A percentile compares a stretch with the other conserved stretches of the same genome.
phyloP scores from a whole-genome alignment of 352 stramenopile species.

The Pythium periplocum region DNA sequence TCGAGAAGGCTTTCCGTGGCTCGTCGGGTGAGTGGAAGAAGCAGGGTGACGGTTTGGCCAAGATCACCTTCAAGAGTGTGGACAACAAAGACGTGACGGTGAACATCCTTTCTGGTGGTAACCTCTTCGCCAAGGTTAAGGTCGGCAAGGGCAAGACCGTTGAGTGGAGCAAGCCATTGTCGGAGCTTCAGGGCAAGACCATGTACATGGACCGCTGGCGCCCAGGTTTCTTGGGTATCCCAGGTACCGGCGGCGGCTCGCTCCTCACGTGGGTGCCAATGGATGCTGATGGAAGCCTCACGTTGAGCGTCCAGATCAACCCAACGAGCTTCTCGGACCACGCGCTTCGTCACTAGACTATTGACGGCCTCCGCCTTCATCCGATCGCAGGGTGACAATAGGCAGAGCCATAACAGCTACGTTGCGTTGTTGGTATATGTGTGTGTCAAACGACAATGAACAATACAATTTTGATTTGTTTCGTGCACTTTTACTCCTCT shows the following conservation, averaged over 20 bases:
- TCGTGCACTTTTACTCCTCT: too few species aligned
- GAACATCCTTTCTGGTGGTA: slow-evolving; percentile 9
- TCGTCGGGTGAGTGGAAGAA: slow-evolving; percentile 30
- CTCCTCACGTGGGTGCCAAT: slow-evolving; percentile 9
- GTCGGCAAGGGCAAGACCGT: not conserved
- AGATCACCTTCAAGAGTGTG: slow-evolving; percentile 8
- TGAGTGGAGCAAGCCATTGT: slow-evolving; percentile 10
- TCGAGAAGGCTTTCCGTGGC: slow-evolving; percentile 35
- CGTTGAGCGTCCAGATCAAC: slow-evolving; percentile 11
- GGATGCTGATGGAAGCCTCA: slow-evolving; percentile 8
- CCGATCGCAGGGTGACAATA: too few species aligned
- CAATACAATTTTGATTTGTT: too few species aligned
- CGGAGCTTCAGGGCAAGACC: slow-evolving; percentile 33
- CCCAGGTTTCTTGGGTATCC: slow-evolving; percentile 31
- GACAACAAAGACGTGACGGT: slow-evolving; percentile 12
- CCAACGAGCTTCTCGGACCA: slow-evolving; percentile 11
- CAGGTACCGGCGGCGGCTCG: slow-evolving; percentile 2
- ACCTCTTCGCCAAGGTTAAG: slow-evolving; percentile 1
- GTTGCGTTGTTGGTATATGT: too few species aligned
- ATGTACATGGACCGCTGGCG: slow-evolving; percentile 62
- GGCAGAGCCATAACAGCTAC: too few species aligned
- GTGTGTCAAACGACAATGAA: too few species aligned
- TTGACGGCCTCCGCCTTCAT: too few species aligned
- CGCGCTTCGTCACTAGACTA: slow-evolving; percentile 1
- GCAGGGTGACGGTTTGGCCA: slow-evolving; percentile 5